These are phyloP conservation scores for Barbatosphaeria neglecta DNA, from an alignment of 495 filamentous ascomycete genomes.

Conservation along the genomic window DNA sequence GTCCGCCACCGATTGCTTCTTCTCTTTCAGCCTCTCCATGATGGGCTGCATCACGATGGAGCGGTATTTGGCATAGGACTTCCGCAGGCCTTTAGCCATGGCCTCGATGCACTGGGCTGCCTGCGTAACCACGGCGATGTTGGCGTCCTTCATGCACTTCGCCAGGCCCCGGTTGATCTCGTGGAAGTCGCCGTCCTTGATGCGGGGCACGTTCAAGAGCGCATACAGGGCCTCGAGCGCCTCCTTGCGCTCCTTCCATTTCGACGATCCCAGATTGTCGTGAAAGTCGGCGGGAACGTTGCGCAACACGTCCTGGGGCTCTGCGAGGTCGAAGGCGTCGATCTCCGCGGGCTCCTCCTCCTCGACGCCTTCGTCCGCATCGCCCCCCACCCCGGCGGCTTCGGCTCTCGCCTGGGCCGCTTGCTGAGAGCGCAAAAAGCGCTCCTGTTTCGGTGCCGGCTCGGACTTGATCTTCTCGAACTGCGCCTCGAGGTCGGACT, in stretches of 20 bases:
- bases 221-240: slow-evolving; percentile 72
- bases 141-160: slow-evolving; percentile 98
- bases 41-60: slow-evolving; percentile 70
- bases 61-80: slow-evolving; percentile 69
- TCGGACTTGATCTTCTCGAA: slow-evolving; percentile 91
- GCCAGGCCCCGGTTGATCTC: slow-evolving; percentile 73
- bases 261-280: slow-evolving; percentile 74
- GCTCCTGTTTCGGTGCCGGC: slow-evolving; percentile 75
- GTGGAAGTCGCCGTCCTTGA: slow-evolving; percentile 81
- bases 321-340: slow-evolving; percentile 78
- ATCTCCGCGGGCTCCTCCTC: slow-evolving; percentile 62
- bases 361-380: slow-evolving; percentile 46
- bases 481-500: slow-evolving; percentile 83
- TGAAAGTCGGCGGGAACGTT: slow-evolving; percentile 73
- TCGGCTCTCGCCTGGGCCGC: slow-evolving; percentile 62
- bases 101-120: slow-evolving; percentile 90
- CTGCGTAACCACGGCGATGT: slow-evolving; percentile 85
- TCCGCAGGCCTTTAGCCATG: slow-evolving; percentile 79
- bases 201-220: slow-evolving; percentile 72
- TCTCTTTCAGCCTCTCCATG: slow-evolving; percentile 91
- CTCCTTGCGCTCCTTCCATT: slow-evolving; percentile 98
- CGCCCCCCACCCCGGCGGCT: slow-evolving; percentile 41
- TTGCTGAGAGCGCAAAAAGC: slow-evolving; percentile 82
- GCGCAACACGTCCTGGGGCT: slow-evolving; percentile 77
- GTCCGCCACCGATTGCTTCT: slow-evolving; percentile 83